Evolutionary conservation across 140 eudicot species (phyloP), one percentile per base, ranked within the genome.

Genomic region (Bidens hawaiensis): DNA sequence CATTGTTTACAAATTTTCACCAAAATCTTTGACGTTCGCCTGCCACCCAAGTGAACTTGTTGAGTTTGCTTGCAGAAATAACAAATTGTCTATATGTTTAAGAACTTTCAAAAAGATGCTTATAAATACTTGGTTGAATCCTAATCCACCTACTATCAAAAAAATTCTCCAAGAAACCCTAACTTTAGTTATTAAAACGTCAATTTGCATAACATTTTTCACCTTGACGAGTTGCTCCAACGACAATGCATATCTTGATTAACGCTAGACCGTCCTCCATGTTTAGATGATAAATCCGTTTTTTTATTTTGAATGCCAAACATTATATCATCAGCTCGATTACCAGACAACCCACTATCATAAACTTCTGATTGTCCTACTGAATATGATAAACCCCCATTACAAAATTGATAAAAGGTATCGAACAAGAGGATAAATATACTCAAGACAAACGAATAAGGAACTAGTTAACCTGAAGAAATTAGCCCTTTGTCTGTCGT

Each of bases 171-270:
- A n/a, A n/a, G n/a, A n/a, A 19, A 31, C 9, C 23, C 33, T 40
- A 68, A 54, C 2, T 38, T 38, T 59, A 31, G 54, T 38, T 28
- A 36, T 33, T 4, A 43, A 41, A 40, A 6, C 31, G 2, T 28
- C 33, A 19, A 34, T 19, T 38, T 24, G 57, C 16, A 9, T 4
- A 34, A 57, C 47, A 41, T 27, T 28, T 40, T 40, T 75, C 56
- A 91, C 98, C 98, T 87, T 62, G 98, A 91, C 3, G 89, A 91
- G 78, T 84, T 91, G 88, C 83, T 78, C 98, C 98, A 84, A 36
- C 75, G 82, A 42, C 71, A 79, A 70, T 11, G 51, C 16, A 60
- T 79, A 31, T 82, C 84, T 14, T 66, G 88, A 45, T 61, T 68
- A 76, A 66, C 25, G 68, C 55, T 68, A 34, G 80, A 36, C 50